Conservation (phyloP, 2,329 filamentous ascomycete genomes). For the Fusarium sp. region DNA sequence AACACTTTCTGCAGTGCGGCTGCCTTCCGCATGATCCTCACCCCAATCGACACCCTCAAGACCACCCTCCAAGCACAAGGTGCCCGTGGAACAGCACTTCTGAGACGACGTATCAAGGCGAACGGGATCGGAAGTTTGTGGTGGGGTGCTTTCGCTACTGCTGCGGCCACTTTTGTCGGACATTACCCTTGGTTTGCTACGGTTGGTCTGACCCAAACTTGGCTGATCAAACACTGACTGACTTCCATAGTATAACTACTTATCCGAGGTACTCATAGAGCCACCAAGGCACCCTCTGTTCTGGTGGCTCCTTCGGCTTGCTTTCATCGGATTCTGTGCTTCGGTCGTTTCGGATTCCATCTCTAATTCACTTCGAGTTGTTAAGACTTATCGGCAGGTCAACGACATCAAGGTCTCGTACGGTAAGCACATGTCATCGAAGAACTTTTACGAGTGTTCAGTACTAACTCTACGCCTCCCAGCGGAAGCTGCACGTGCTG, state of each 20-base stretch:
- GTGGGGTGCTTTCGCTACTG: slow-evolving; percentile 64
- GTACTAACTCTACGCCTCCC: background rate
- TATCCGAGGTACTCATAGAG: slow-evolving; percentile 56
- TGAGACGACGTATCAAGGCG: slow-evolving; percentile 60
- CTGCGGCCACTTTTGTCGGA: slow-evolving; percentile 63
- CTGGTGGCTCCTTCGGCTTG: slow-evolving; percentile 59
- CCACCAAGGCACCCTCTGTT: slow-evolving; percentile 57
- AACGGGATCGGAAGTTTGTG: slow-evolving; percentile 62
- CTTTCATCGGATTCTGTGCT: slow-evolving; percentile 57
- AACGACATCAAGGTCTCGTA: slow-evolving; percentile 63
- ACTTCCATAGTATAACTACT: slow-evolving; percentile 57
- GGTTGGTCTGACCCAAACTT: slow-evolving; percentile 38
- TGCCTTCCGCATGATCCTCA: slow-evolving; percentile 62
- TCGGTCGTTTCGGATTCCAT: slow-evolving; percentile 61
- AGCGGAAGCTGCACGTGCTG: slow-evolving; percentile 59
- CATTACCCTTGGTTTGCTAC: slow-evolving; percentile 66
- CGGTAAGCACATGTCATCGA: slow-evolving; percentile 46
- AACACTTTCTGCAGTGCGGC: slow-evolving; percentile 53
- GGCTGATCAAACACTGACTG: background rate
- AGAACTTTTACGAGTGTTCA: accelerated
- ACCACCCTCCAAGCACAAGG: slow-evolving; percentile 64
- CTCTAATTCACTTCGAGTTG: slow-evolving; percentile 62
- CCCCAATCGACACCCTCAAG: slow-evolving; percentile 64
- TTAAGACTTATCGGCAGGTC: slow-evolving; percentile 65
- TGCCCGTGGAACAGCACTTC: slow-evolving; percentile 56